Conservation (phyloP, 352 stramenopile genomes). For the Globisporangium camurandrum region DNA sequence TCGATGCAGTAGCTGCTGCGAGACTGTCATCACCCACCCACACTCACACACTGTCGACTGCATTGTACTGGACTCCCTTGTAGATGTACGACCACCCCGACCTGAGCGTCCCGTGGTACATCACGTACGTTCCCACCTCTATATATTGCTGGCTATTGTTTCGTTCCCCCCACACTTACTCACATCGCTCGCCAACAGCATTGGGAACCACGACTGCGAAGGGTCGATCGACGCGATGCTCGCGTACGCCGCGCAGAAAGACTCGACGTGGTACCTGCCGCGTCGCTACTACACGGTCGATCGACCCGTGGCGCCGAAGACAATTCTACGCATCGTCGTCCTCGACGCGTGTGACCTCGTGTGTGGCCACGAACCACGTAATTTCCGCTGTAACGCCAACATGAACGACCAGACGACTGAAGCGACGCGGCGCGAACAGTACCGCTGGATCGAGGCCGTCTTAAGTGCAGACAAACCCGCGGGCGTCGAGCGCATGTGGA, state of each 20-base stretch:
- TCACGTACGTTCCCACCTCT: slow-evolving; percentile 42
- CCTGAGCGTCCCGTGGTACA: slow-evolving; percentile 77
- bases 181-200: slow-evolving; percentile 19
- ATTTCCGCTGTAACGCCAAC: slow-evolving; percentile 61
- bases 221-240: slow-evolving; percentile 78
- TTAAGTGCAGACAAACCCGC: slow-evolving; percentile 47
- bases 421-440: slow-evolving; percentile 51
- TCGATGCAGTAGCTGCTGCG: not conserved
- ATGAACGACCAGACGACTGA: slow-evolving; percentile 76
- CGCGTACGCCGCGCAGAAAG: slow-evolving; percentile 55
- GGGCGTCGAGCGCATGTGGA: slow-evolving; percentile 80
- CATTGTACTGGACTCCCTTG: too few relatives aligned
- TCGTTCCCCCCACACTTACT: not conserved
- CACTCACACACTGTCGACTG: not conserved
- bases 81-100: slow-evolving; percentile 72
- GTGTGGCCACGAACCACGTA: slow-evolving; percentile 69
- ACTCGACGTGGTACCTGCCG: slow-evolving; percentile 76
- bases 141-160: not conserved
- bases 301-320: slow-evolving; percentile 66
- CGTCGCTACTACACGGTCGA: slow-evolving; percentile 76
- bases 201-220: slow-evolving; percentile 86
- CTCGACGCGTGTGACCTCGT: slow-evolving; percentile 80
- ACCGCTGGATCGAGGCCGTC: slow-evolving; percentile 67
- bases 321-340: slow-evolving; percentile 72
- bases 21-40: too few relatives aligned